Conservation (phyloP, 1,139 yeast genomes). For the Debaryomyces coudertii region DNA sequence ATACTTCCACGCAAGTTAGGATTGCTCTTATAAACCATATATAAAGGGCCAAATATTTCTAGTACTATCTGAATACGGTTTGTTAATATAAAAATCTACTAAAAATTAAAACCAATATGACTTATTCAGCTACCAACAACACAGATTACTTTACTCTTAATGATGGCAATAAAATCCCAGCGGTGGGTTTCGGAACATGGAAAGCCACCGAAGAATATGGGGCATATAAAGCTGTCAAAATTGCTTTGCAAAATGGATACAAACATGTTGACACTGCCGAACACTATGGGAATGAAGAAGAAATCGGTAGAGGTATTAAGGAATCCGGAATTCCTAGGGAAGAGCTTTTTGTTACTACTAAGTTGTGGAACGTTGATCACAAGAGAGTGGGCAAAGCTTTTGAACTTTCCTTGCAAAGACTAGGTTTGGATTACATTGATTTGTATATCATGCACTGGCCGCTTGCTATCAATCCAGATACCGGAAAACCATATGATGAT, state of each 20-base stretch:
- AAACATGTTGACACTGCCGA: constrained; percentile 25
- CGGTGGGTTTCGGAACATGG: constrained; percentile 28
- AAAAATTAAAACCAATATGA: background rate
- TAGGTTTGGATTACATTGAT: constrained; percentile 22
- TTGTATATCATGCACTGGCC: constrained; percentile 24
- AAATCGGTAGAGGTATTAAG: constrained; percentile 23
- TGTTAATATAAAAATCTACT: too few relatives aligned
- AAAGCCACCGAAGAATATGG: constrained; percentile 18
- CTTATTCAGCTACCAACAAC: constrained; percentile 17
- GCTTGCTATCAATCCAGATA: constrained; percentile 12
- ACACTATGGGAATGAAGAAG: constrained; percentile 20
- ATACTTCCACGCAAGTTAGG: background rate
- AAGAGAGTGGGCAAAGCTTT: constrained; percentile 13
- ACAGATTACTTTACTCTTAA: constrained; percentile 13
- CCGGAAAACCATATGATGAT: constrained; percentile 21
- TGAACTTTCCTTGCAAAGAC: constrained; percentile 18
- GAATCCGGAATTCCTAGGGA: constrained; percentile 46
- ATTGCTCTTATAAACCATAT: background rate
- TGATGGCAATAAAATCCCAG: constrained; percentile 21
- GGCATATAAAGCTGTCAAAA: constrained; percentile 19
- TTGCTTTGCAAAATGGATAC: constrained; percentile 22
- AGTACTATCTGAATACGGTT: too few relatives aligned
- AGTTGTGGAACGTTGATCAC: constrained; percentile 25
- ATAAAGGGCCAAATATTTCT: background rate
- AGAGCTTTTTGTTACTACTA: constrained; percentile 51